Base-by-base conservation (phyloP, 1,284 basidiomycete species). In the Ceratobasidium sp. region DNA sequence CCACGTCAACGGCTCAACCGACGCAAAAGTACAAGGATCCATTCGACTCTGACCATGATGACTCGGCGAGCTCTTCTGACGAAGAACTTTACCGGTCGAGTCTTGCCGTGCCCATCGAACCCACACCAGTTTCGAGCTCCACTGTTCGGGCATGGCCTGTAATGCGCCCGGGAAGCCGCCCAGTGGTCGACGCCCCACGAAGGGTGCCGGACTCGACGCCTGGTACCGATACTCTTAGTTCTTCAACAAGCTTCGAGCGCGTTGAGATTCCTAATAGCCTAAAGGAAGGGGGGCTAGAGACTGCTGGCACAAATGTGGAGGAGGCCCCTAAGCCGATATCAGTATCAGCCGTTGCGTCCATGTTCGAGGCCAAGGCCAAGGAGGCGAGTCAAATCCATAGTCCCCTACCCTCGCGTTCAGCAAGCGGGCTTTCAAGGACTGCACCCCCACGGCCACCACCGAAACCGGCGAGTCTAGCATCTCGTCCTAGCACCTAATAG, bases 51-150 rank as follows among this genome's bases (percentile, higher is more conserved):
- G 77, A 77, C 48, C 65, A 90, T 7, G 79, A 78, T 57, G 89
- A 91, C 8, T 94, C 93, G 0, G 93, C 91, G 23, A 91, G 93
- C 7, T 92, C 92, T 20, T 94, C 94, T 1, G 94, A 95, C 79
- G 93, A 95, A 83, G 93, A 94, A 81, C 85, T 95, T 16, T 95
- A 92, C 54, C 54, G 70, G 33, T 73, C 77, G 14, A 73, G 86
- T 88, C 33, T 82, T 94, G 74, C 92, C 90, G 79, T 86, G 89
- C 65, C 91, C 92, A 16, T 89, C 93, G 78, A 84, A 85, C 16
- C 87, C 85, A 78, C 80, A 59, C 74, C 68, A n/a, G 41, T 57
- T 27, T 52, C 60, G 20, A 55, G 41, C 44, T 67, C 77, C 1
- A 73, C 59, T 33, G 70, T 73, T 33, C 52, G 54, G 6, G 70